Evolutionary conservation across 352 stramenopile species (phyloP), one percentile per base, ranked within the genome.

Genomic region (Pythium sp.): DNA sequence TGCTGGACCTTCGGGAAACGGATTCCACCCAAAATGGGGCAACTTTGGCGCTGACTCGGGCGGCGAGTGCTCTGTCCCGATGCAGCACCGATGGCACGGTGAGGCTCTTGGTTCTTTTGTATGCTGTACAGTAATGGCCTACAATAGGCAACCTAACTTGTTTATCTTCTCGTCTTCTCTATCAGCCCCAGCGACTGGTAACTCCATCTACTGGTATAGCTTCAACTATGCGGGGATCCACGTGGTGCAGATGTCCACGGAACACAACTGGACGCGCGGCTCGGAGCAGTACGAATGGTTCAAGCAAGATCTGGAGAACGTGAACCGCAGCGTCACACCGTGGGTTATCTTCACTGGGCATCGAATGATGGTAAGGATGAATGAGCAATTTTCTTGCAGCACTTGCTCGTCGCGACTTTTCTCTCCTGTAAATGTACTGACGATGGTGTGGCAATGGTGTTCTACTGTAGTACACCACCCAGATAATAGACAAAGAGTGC

Each of bases 311-410:
- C 76, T 98, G 36, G 57, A 75, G 49, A 70, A 66, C 22, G 81
- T 98, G 2, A 74, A 98, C 75, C 79, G 95, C 55, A 87, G 12
- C 5, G 66, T 81, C 15, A 97, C 90, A 14, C 95, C 95, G 20
- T 98, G 93, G 93, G 71, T 98, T 7, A 76, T 98, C 38, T 58
- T 98, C 6, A 96, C 95, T 58, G 79, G 81, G 2, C 93, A 98
- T 78, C 81, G 93, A 7, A 95, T 96, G 71, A 91, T 98, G 80
- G 79, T 90, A 79, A 55, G 6, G 41, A 49, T 49, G 15, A 5
- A 49, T 15, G 14, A 18, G 30, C 30, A 32, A 32, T 32, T 49
- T 7, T n/a, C 41, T 22, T n/a, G 41, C 5, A n/a, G 5, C 41
- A 22, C 41, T 49, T n/a, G 15, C 15, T 22, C 15, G 18, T 7